Base-by-base conservation (phyloP, 2,329 filamentous ascomycete genomes). In the Trichoderma afroharzianum region DNA sequence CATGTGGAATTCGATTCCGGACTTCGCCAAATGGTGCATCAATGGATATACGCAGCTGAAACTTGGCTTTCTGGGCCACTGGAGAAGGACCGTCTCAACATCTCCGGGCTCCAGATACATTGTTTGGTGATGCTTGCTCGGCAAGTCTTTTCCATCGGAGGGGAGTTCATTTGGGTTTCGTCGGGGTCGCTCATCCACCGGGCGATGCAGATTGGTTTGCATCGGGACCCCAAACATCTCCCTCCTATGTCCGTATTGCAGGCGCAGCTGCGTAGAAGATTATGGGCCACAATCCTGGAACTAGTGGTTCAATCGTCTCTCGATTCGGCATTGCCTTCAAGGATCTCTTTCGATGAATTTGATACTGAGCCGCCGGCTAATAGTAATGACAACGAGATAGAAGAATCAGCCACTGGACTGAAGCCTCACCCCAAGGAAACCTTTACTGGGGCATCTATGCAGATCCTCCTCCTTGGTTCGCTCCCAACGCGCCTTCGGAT, bases 221-320 rank as follows among this genome's bases (percentile, higher is more conserved):
- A 90, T 75, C 83, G 86, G 2, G 88, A 90, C 70, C 88, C 88
- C 0, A 82, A 80, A 33, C 79, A 83, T 71, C 82, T 88, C 4
- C 81, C 82, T 7, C 80, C 82, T 21, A 86, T 87, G 81, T 82
- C 84, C 3, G 75, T 79, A 0, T 82, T 86, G 32, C 81, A 83
- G 21, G 81, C 83, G 1, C 88, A 90, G 77, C 83, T 90, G 77
- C 83, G 88, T 3, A 81, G 87, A 5, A 81, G 88, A 2, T 75
- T 90, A 1, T 90, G 88, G 88, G 83, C 84, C 6, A 87, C 86
- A 0, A 83, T 88, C 14, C 71, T 88, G 3, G 87, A 89, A 75
- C 77, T 89, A 1, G 83, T 84, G n/a, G 71, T 89, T 12, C 85
- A 88, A 75, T 80, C 83, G 1, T 83, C 85, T n/a, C 78, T 88